phyloP scores from a whole-genome alignment of 225 moss, liverwort and hornwort genomes.

The Lunularia cruciata region DNA sequence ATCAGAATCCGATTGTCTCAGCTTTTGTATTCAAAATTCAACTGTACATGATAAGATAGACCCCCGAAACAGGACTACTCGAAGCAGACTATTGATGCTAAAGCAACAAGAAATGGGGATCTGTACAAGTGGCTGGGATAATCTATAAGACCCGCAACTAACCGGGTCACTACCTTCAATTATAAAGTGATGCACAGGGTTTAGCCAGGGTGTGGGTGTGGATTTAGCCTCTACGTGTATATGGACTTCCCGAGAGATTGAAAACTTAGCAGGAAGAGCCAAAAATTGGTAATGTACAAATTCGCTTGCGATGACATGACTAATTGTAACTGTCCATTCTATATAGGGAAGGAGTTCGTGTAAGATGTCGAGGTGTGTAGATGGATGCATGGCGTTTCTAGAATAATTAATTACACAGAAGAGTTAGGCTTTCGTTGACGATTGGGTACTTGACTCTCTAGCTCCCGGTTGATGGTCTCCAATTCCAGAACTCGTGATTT shows the following conservation, averaged over 20 bases:
- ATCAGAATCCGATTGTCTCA: background rate
- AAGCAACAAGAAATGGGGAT: background rate
- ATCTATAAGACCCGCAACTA: background rate
- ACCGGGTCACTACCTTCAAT: background rate
- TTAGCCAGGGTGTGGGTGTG: background rate
- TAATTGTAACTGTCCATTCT: background rate
- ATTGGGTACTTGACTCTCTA: constrained; percentile 33
- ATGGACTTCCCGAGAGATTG: background rate
- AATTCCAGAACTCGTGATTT: constrained; percentile 31
- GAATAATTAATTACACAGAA: background rate
- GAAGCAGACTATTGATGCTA: constrained; percentile 3
- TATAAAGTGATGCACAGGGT: background rate
- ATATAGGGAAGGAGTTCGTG: background rate
- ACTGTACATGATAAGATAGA: constrained; percentile 9
- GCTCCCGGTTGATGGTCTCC: constrained; percentile 31
- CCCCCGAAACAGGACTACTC: background rate
- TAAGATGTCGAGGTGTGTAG: no score
- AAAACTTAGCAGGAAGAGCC: background rate
- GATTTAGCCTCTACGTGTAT: background rate
- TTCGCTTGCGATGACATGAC: background rate
- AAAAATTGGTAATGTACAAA: constrained; percentile 13
- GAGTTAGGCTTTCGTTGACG: constrained; percentile 18
- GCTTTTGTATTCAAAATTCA: constrained; percentile 1
- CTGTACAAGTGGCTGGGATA: constrained; percentile 1
- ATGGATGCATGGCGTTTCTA: background rate